Evolutionary conservation across 495 filamentous ascomycete species (phyloP), one percentile per base, ranked within the genome.

Genomic region (Saxophila tyrrhenica): DNA sequence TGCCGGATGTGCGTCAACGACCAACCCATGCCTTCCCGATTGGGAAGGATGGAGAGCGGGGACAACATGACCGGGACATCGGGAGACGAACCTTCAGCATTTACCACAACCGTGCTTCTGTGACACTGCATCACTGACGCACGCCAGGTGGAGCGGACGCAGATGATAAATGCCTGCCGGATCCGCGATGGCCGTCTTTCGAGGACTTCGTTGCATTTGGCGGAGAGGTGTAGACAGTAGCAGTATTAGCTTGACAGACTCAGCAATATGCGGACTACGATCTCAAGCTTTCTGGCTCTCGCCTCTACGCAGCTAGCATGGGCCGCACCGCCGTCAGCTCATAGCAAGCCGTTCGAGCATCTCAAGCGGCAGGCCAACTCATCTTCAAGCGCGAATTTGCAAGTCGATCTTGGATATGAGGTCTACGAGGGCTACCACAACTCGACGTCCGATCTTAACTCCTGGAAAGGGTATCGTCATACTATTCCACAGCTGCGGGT

Each of bases 321-420:
- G 41, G n/a, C 41, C 3, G 41, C 41, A 21, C 41, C 41, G 17
- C 19, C 41, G 16, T 17, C 41, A 17, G 16, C 41, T 7, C 41
- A 44, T 21, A 44, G 41, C 41, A n/a, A 44, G 41, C 41, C 41
- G 41, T 21, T 44, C 19, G 41, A 44, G 17, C 41, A 44, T 17
- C 7, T 44, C 3, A 44, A 44, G 17, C 15, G 41, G 17, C 41
- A 44, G 41, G 41, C 41, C 3, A 44, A 44, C 19, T n/a, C 41
- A 8, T 8, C 41, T 44, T n/a, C 15, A 21, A 44, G 41, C 41
- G 11, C 45, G 13, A 16, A 10, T 25, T 20, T 39, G n/a, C 48
- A 50, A 21, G 54, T 57, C 20, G 54, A 57, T 51, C 41, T 57
- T 32, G 54, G 54, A 15, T 57, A 57, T 24, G 41, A 47, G 22